A percentile compares a stretch with the other conserved stretches of the same genome.
Evolutionary conservation across 139 green algal species (phyloP).

Genomic region (Chlamydomonas applanata): DNA sequence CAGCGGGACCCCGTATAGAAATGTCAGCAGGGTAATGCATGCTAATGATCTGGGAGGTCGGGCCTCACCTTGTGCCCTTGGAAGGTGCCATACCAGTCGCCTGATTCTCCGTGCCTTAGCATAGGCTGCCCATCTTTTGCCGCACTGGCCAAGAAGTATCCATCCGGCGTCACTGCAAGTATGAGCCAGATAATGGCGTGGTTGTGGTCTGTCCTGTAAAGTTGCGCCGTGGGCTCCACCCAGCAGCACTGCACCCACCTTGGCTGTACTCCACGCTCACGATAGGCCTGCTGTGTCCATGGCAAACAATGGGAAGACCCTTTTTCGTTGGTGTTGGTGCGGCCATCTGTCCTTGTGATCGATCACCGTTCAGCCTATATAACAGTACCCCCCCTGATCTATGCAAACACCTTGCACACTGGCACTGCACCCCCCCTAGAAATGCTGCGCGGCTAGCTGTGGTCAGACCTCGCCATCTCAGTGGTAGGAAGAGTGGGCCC

Average conservation of each 20-base stretch:
- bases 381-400: too few relatives aligned
- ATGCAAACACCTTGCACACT: too few relatives aligned
- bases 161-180: constrained; percentile 89
- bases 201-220: not conserved
- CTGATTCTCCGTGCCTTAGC: constrained; percentile 91
- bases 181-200: not conserved
- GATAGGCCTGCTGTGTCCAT: constrained; percentile 94
- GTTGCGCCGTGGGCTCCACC: not conserved
- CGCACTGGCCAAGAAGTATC: constrained; percentile 91
- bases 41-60: not conserved
- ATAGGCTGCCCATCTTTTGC: constrained; percentile 97
- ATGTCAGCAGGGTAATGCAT: not conserved
- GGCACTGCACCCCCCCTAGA: too few relatives aligned
- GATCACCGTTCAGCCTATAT: too few relatives aligned
- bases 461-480: too few relatives aligned
- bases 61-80: constrained; percentile 89
- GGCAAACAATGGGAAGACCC: constrained; percentile 94
- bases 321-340: too few relatives aligned
- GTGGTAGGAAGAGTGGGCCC: too few relatives aligned
- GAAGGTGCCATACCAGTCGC: constrained; percentile 99
- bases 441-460: too few relatives aligned
- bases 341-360: too few relatives aligned
- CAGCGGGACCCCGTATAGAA: not conserved
- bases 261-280: constrained; percentile 94
- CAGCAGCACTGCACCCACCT: not conserved